These are phyloP conservation scores for Aspergillus cejpii DNA, from an alignment of 2,329 filamentous ascomycete species.

Conservation along the genomic window DNA sequence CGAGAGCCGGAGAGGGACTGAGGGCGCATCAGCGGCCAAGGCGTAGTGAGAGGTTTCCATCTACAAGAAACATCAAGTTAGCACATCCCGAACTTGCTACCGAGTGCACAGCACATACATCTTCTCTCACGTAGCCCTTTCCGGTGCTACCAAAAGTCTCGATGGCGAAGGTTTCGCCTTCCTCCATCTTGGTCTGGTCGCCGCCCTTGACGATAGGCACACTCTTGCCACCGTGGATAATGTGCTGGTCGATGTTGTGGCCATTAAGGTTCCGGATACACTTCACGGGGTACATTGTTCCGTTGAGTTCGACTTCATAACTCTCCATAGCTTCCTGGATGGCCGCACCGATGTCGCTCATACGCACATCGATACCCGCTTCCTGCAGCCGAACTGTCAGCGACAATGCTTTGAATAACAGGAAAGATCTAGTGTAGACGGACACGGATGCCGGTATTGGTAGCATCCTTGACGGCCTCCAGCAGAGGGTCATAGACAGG, in stretches of 20 bases:
- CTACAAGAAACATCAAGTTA: constrained; percentile 31
- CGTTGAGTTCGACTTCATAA: constrained; percentile 79
- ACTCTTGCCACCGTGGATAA: constrained; percentile 85
- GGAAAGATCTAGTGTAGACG: constrained; percentile 11
- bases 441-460: constrained; percentile 66
- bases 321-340: constrained; percentile 93
- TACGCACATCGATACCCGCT: constrained; percentile 84
- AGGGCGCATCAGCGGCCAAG: constrained; percentile 62
- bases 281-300: constrained; percentile 72
- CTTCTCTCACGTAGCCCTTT: constrained; percentile 77
- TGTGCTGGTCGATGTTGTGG: constrained; percentile 82
- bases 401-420: constrained; percentile 8
- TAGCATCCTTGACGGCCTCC: constrained; percentile 60
- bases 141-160: constrained; percentile 94
- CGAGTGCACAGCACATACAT: constrained; percentile 50
- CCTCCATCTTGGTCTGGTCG: constrained; percentile 94
- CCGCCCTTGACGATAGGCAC: constrained; percentile 87
- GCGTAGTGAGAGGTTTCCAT: constrained; percentile 86
- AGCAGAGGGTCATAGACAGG: constrained; percentile 63
- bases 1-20: constrained; percentile 67
- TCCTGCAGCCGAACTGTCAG: constrained; percentile 47
- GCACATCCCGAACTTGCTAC: neutral
- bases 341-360: constrained; percentile 73
- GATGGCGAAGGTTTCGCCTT: constrained; percentile 90
- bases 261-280: constrained; percentile 81